A percentile compares a stretch with the other conserved stretches of the same genome.
phyloP scores from a whole-genome alignment of 768 basidiomycete genomes.

The Hydnum rufescens region DNA sequence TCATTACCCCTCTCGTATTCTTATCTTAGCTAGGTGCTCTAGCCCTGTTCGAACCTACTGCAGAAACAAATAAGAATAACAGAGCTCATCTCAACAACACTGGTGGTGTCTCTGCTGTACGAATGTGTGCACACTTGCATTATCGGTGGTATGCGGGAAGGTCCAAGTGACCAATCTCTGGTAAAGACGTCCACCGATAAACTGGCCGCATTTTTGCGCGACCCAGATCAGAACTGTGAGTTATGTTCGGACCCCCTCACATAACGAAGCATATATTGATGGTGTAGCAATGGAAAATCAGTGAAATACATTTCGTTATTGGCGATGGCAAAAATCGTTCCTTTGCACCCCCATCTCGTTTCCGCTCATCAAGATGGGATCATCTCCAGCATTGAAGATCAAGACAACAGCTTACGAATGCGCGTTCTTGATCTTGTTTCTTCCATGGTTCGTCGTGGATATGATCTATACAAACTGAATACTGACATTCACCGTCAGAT shows the following conservation, averaged over 20 bases:
- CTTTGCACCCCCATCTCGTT: constrained; percentile 72
- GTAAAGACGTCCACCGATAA: constrained; percentile 85
- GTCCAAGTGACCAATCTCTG: constrained; percentile 50
- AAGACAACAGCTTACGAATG: constrained; percentile 91
- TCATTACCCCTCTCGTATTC: constrained; percentile 6
- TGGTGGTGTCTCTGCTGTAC: constrained; percentile 87
- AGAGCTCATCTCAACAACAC: constrained; percentile 84
- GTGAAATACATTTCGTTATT: constrained; percentile 95
- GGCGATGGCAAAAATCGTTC: constrained; percentile 90
- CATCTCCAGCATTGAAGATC: constrained; percentile 71
- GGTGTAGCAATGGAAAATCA: constrained; percentile 17
- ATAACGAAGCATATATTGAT: neutral
- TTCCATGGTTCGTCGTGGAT: constrained; percentile 48
- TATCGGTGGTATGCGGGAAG: constrained; percentile 86
- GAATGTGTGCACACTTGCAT: constrained; percentile 98
- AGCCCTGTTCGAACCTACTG: constrained; percentile 74
- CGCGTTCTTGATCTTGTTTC: constrained; percentile 84
- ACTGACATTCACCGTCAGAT: constrained; percentile 30
- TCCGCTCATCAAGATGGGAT: constrained; percentile 87
- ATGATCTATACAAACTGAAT: neutral
- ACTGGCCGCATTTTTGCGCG: constrained; percentile 75
- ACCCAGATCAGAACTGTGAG: constrained; percentile 90
- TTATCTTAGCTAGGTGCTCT: constrained; percentile 66
- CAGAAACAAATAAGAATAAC: constrained; percentile 89
- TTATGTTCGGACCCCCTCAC: neutral